Evolutionary conservation across 805 yeast species (phyloP).

Genomic region (Lipomyces yamanashiensis): DNA sequence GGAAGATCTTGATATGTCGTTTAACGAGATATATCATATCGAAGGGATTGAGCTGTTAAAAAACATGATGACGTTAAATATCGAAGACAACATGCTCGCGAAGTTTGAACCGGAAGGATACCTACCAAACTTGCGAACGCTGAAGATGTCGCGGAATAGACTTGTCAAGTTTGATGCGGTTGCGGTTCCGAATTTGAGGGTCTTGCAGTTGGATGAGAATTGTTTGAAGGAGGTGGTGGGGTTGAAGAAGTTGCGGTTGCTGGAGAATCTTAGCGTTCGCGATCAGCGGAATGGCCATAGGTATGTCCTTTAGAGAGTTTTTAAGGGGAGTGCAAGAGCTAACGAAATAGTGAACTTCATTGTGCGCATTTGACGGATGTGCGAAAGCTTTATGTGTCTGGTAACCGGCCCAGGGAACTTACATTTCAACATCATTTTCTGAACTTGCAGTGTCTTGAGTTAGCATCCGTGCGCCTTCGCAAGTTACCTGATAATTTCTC

Average conservation of each 20-base stretch:
- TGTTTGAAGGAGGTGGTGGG: constrained; percentile 43
- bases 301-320: background rate
- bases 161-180: constrained; percentile 25
- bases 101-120: constrained; percentile 31
- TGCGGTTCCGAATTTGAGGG: constrained; percentile 37
- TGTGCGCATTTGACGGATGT: constrained; percentile 42
- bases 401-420: constrained; percentile 39
- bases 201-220: constrained; percentile 39
- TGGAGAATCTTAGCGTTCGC: constrained; percentile 50
- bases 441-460: constrained; percentile 43
- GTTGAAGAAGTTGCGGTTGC: constrained; percentile 44
- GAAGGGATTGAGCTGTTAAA: constrained; percentile 40
- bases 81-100: constrained; percentile 40
- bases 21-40: constrained; percentile 38
- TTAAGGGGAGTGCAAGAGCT: background rate
- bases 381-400: constrained; percentile 50
- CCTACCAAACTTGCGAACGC: constrained; percentile 47
- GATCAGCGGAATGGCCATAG: constrained; percentile 26
- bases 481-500: constrained; percentile 41
- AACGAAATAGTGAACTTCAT: constrained; percentile 4
- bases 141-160: constrained; percentile 51
- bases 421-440: constrained; percentile 40
- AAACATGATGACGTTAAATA: constrained; percentile 48
- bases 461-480: constrained; percentile 39
- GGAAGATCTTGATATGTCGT: constrained; percentile 39